These are phyloP conservation scores for Leccinum rimulosum DNA, from an alignment of 768 basidiomycete species.

Conservation along the genomic window DNA sequence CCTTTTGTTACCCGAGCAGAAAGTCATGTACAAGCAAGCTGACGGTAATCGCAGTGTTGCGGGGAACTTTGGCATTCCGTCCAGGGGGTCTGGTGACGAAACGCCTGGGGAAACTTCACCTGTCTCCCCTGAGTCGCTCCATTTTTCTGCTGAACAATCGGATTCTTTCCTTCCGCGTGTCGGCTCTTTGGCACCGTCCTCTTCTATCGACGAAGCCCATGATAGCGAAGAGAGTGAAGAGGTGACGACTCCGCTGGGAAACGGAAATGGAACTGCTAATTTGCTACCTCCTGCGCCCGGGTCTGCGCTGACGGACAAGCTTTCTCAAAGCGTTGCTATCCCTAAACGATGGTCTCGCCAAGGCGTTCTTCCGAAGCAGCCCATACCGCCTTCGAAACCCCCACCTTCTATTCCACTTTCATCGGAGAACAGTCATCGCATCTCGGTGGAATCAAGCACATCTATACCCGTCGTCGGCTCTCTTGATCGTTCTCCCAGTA, in stretches of 20 bases:
- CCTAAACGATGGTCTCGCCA: constrained; percentile 56
- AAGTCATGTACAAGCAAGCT: constrained; percentile 26
- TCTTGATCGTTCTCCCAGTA: constrained; percentile 35
- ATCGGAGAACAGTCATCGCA: constrained; percentile 21
- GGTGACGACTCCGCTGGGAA: neutral
- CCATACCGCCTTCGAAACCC: constrained; percentile 60
- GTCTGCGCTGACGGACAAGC: constrained; percentile 29
- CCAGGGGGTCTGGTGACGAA: constrained; percentile 8
- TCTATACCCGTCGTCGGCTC: constrained; percentile 33
- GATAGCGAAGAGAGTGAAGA: constrained; percentile 5
- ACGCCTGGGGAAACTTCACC: constrained; percentile 13
- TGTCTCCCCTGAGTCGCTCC: neutral
- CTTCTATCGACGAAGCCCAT: neutral
- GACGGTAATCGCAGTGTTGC: constrained; percentile 29
- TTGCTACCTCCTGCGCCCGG: neutral
- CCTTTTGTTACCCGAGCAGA: constrained; percentile 5
- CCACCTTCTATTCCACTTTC: constrained; percentile 46
- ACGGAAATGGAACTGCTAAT: neutral
- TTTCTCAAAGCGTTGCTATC: constrained; percentile 18
- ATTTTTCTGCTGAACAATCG: constrained; percentile 3
- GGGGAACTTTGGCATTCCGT: constrained; percentile 28
- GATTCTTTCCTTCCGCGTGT: constrained; percentile 6
- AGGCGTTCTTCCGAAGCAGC: constrained; percentile 46
- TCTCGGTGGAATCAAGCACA: constrained; percentile 23
- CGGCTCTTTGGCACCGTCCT: neutral